These are phyloP conservation scores for Cicer arietinum DNA, from an alignment of 306 rosid genomes.

Conservation along the genomic window DNA sequence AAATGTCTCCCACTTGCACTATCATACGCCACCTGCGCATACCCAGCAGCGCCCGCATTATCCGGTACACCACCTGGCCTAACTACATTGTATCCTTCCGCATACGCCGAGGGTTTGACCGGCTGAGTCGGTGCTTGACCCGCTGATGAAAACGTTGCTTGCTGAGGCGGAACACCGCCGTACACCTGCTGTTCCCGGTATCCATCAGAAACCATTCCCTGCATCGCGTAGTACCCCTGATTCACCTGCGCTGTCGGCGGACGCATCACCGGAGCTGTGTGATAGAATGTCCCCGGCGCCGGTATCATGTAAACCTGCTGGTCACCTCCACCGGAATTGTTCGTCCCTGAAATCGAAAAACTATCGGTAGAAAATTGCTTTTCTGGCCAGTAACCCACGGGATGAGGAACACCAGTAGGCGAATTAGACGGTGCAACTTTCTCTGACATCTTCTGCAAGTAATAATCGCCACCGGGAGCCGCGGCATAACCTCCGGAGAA, in stretches of 20 bases:
- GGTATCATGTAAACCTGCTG: constrained; percentile 65
- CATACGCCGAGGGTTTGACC: constrained; percentile 48
- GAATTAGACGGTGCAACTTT: constrained; percentile 45
- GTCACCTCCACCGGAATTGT: constrained; percentile 52
- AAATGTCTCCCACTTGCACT: constrained; percentile 73
- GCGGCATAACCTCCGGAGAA: constrained; percentile 50
- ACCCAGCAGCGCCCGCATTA: constrained; percentile 37
- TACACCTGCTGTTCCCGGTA: constrained; percentile 79
- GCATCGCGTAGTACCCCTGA: constrained; percentile 76
- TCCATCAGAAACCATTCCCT: constrained; percentile 60
- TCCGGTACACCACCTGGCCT: constrained; percentile 49
- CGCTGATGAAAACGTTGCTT: constrained; percentile 40
- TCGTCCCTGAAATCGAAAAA: constrained; percentile 46
- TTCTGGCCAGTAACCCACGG: constrained; percentile 64
- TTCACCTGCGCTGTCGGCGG: constrained; percentile 43
- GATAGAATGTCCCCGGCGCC: constrained; percentile 61
- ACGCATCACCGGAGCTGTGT: constrained; percentile 55
- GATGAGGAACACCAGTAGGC: constrained; percentile 36
- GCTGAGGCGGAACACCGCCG: constrained; percentile 45
- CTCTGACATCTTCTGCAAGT: constrained; percentile 61
- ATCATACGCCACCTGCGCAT: constrained; percentile 62
- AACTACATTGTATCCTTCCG: constrained; percentile 58
- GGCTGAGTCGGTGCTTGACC: constrained; percentile 53
- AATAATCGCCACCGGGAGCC: constrained; percentile 51
- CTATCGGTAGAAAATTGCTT: constrained; percentile 63